Evolutionary conservation across 306 rosid genomes (phyloP), one percentile per base, ranked within the genome.

Genomic region (Acmispon strigosus): DNA sequence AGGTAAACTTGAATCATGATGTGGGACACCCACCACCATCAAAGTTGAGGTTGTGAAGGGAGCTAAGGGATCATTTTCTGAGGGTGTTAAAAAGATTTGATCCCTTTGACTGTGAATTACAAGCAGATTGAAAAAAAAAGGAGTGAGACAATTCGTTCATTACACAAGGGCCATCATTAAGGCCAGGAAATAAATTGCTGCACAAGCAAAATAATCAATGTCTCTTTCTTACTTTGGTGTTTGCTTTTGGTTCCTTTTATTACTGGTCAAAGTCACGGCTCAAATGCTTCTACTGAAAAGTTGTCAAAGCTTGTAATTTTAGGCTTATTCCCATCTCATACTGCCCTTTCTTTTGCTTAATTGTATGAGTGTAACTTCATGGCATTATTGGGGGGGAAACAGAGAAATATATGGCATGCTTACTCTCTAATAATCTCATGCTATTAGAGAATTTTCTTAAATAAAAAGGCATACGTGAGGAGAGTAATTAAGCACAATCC

Each of bases 21-120:
- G 66, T 32, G 69, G 45, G 68, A 71, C 51, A 70, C 78, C 87
- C 79, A 66, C 82, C 82, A 60, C 77, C 77, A 41, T 47, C 76
- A 75, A 70, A 78, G 71, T 62, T 55, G 80, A 69, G 80, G 69
- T 56, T 73, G 27, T 41, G 72, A 50, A 70, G 66, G 70, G 64
- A 56, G 37, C 37, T 32, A 32, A 6, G 37, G 11, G 19, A 45
- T 70, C 16, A 82, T 56, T 61, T 53, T 70, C 44, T 65, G 27
- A 50, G 63, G 12, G 66, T 70, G 42, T 60, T 43, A 39, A 53
- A 42, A 48, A 55, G 45, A 74, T 76, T 72, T 66, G 79, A 65
- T 37, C 71, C 70, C 70, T 76, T 79, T 75, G 67, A 75, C 73
- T 65, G 66, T 60, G 56, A 22, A 27, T 7, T 37, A 41, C 11